Conservation (phyloP, 2,329 filamentous ascomycete species). For the Colletotrichum lini region DNA sequence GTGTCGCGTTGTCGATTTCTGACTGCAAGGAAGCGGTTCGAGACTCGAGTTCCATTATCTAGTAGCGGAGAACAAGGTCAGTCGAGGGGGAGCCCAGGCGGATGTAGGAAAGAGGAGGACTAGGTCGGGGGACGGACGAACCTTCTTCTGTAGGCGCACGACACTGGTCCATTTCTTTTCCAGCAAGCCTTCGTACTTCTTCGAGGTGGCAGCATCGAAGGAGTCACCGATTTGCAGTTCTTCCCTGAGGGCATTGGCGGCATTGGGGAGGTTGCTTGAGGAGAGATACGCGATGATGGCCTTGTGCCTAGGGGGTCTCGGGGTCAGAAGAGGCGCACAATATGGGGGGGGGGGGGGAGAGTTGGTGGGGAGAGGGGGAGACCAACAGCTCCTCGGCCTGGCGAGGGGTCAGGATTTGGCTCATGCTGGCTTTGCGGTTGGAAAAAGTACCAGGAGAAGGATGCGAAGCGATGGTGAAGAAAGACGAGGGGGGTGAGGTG, state of each 20-base stretch:
- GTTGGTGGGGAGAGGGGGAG: not conserved
- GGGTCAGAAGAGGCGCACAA: slow-evolving; percentile 37
- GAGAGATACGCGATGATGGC: slow-evolving; percentile 91
- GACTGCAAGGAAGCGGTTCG: slow-evolving; percentile 80
- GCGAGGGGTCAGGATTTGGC: slow-evolving; percentile 80
- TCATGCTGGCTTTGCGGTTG: slow-evolving; percentile 66
- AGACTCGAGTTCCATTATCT: slow-evolving; percentile 96
- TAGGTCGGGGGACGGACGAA: slow-evolving; percentile 51
- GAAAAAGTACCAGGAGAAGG: slow-evolving; percentile 8
- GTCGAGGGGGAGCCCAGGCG: not conserved
- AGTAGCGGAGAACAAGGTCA: slow-evolving; percentile 21
- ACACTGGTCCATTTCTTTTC: slow-evolving; percentile 99
- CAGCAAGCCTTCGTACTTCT: slow-evolving; percentile 93
- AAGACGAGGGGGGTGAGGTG: not conserved
- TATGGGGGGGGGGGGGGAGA: not conserved
- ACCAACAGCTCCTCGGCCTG: slow-evolving; percentile 90
- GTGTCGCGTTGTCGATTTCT: slow-evolving; percentile 88
- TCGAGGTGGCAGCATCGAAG: slow-evolving; percentile 85
- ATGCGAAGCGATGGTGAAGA: not conserved
- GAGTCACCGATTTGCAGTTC: slow-evolving; percentile 79
- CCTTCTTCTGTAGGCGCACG: slow-evolving; percentile 95
- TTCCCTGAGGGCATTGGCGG: slow-evolving; percentile 79
- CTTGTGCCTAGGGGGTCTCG: slow-evolving; percentile 77
- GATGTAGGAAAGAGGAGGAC: too few relatives aligned
- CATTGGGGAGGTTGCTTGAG: slow-evolving; percentile 78